Base-by-base conservation (phyloP, 2,329 filamentous ascomycete genomes). In the Paraconiothyrium brasiliense region DNA sequence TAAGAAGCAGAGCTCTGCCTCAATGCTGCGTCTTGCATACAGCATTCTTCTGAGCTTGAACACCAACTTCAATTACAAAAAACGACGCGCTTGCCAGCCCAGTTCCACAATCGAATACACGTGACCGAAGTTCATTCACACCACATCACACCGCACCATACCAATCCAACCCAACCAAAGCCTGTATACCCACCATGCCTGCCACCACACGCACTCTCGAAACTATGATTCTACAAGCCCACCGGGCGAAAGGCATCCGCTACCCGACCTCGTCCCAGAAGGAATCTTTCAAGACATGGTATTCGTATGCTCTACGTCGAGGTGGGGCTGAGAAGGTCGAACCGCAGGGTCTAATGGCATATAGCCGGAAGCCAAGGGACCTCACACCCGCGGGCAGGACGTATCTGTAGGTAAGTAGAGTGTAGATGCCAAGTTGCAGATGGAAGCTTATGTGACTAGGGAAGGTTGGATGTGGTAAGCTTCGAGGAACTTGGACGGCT, bases 281-380 rank as follows among this genome's bases (percentile, higher is more conserved):
- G 61, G 72, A 77, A 16, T 76, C 71, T 44, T 74, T 76, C 63
- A 76, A 76, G 59, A 77, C 75, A 0, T 77, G 75, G 75, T 77
- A 77, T 57, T 76, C 75, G 4, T 76, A 76, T 60, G 74, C 71
- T 2, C 61, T 77, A 13, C 65, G 69, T 14, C 52, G 67, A 27
- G 71, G 72, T 2, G 73, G 72, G 57, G 67, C 59, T 1, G 58
- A 56, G 3, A 75, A 72, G 57, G 60, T 67, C 1, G 61, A 49
- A 3, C 44, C 68, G 13, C 69, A 69, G 51, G 64, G 52, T 0
- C 55, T 72, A 1, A 59, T 66, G n/a, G 69, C 75, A 39, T 70
- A 75, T 54, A 66, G 66, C 16, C 71, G 61, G 56, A 60, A 71
- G 41, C 58, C 68, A 3, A 69, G 68, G 30, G 70, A 76, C 27